Conservation (phyloP, 2,329 filamentous ascomycete genomes). For the Aspergillus sp. region DNA sequence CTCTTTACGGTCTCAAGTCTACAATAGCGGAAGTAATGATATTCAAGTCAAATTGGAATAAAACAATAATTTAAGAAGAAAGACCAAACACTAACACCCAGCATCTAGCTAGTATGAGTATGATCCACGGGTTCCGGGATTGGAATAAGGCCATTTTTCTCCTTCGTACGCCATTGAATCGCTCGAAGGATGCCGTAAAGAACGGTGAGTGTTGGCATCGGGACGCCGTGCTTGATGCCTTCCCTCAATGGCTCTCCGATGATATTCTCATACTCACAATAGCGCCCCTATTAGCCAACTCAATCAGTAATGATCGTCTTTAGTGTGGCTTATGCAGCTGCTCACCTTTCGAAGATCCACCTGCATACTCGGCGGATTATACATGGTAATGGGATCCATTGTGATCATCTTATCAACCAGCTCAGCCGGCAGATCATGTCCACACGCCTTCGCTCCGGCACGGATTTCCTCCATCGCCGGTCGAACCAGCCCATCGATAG, state of each 20-base stretch:
- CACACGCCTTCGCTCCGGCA: slow-evolving; percentile 26
- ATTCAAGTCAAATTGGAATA: no score
- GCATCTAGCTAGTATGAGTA: not conserved
- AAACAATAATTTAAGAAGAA: not conserved
- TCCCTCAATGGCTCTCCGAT: slow-evolving; percentile 58
- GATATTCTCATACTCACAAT: slow-evolving; percentile 57
- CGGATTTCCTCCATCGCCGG: slow-evolving; percentile 56
- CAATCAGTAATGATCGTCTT: not conserved
- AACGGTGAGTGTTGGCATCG: slow-evolving; percentile 25
- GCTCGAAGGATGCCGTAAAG: slow-evolving; percentile 30
- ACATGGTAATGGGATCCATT: slow-evolving; percentile 48
- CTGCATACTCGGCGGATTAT: slow-evolving; percentile 55
- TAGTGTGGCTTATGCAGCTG: not conserved
- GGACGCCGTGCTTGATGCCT: slow-evolving; percentile 49
- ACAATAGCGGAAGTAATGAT: no score
- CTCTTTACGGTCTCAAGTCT: no score
- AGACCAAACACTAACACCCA: not conserved
- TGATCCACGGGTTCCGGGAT: slow-evolving; percentile 11
- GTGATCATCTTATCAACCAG: slow-evolving; percentile 14
- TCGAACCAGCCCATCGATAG: slow-evolving; percentile 49
- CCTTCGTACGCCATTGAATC: slow-evolving; percentile 28
- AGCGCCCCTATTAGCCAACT: slow-evolving; percentile 15
- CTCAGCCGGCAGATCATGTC: slow-evolving; percentile 9
- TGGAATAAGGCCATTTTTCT: slow-evolving; percentile 18
- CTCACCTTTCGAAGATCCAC: slow-evolving; percentile 50